Evolutionary conservation across 108 stramenopile species (phyloP), one percentile per base, ranked within the genome.

Genomic region (Phaeodactylum tricornutum): DNA sequence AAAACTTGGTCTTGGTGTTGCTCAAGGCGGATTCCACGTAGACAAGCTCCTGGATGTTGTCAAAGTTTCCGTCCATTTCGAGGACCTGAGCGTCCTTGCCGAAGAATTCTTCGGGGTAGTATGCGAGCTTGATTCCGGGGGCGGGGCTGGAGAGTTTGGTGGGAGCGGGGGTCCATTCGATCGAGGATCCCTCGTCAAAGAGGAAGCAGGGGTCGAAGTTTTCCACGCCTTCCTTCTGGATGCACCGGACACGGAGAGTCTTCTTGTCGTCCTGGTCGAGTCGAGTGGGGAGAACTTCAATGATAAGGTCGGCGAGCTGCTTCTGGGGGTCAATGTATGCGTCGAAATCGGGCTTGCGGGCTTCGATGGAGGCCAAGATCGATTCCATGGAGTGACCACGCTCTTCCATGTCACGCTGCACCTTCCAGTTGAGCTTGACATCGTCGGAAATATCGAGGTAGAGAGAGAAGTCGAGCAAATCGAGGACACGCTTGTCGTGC

Each of bases 341-440:
- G 54, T 94, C 93, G 67, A 96, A 96, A 57, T 96, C 95, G 50
- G 95, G 95, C 70, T 91, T 91, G 36, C 91, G 78, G 47, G 86
- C 84, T 73, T 96, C 93, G 67, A 96, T 96, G 68, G 87, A 90
- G 37, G 93, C 93, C 74, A 94, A 55, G 78, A 96, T 93, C 56
- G 89, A 92, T 53, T 96, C 95, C 16, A 94, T 72, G 29, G 90
- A 88, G 83, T 93, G 92, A 24, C 95, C 95, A 68, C 95, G 89
- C 66, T 96, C 95, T 55, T 86, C 90, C 92, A 94, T 96, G 66
- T 96, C 95, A 55, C 95, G 84, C 67, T 96, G 95, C 61, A 96
- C 93, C 81, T 96, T 96, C 95, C 95, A 96, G 71, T 93, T 92
- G 52, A 92, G 89, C 81, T 96, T 96, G 72, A 96, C 93, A 41